Conservation (phyloP, 169 alveolate species). For the Plasmodium gallinaceum region DNA sequence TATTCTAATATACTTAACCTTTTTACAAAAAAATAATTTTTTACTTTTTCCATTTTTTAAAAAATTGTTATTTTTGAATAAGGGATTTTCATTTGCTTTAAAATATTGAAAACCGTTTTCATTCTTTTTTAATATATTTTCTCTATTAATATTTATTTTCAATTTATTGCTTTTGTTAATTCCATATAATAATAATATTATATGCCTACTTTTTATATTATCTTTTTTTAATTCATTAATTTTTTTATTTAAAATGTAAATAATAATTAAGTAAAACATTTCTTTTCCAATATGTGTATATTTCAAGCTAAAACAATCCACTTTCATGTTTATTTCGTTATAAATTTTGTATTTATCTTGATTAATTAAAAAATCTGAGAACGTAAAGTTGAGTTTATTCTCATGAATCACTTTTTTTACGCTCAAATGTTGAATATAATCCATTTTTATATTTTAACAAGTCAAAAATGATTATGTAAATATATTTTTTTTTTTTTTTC, state of each 20-base stretch:
- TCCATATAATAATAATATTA: no score
- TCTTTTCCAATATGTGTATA: no score
- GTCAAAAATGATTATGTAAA: no score
- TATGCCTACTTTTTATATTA: no score
- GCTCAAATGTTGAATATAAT: conserved; percentile 40
- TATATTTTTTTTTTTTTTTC: neutral
- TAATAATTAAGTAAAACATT: no score
- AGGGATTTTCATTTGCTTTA: no score
- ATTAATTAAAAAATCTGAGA: conserved; percentile 9
- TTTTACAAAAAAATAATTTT: neutral
- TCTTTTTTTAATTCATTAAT: no score
- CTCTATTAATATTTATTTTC: no score
- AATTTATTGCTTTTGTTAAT: no score
- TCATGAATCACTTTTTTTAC: conserved; percentile 35
- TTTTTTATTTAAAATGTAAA: no score
- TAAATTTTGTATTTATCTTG: conserved; percentile 1
- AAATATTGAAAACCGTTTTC: neutral
- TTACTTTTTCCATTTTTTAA: neutral
- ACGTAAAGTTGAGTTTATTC: conserved; percentile 18
- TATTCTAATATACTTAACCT: conserved; percentile 7
- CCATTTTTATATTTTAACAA: conserved; percentile 17
- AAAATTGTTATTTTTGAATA: neutral
- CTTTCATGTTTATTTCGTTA: neutral
- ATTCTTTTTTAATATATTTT: neutral
- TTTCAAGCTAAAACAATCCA: no score